A percentile compares a stretch with the other conserved stretches of the same genome.
Evolutionary conservation across 2,329 filamentous ascomycete genomes (phyloP).

Genomic region (Aspergillus hortae): DNA sequence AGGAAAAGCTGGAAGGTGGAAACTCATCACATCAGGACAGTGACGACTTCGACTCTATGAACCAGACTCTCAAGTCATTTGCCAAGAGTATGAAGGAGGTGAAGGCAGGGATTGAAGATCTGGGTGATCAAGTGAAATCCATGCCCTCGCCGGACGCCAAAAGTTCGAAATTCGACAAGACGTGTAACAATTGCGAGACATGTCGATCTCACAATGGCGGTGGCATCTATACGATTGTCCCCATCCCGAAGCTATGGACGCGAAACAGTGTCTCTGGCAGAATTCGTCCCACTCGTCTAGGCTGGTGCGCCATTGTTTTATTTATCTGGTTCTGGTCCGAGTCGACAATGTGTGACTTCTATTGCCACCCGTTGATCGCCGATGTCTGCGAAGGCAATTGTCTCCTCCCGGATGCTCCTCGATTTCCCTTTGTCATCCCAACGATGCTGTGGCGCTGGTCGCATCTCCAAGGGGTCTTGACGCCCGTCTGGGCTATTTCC

Average conservation of each 20-base stretch:
- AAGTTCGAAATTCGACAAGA: slow-evolving; percentile 1
- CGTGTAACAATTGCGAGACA: slow-evolving; percentile 19
- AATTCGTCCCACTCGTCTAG: slow-evolving; percentile 34
- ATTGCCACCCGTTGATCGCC: slow-evolving; percentile 50
- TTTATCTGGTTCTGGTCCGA: slow-evolving; percentile 50
- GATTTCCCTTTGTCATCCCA: slow-evolving; percentile 54
- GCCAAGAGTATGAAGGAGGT: slow-evolving; percentile 40
- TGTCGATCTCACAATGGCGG: slow-evolving; percentile 24
- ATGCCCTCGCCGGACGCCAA: slow-evolving; percentile 12
- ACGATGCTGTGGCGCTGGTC: slow-evolving; percentile 52
- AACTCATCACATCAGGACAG: slow-evolving; percentile 17
- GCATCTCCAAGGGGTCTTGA: slow-evolving; percentile 29
- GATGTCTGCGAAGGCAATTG: slow-evolving; percentile 49
- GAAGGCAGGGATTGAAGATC: slow-evolving; percentile 35
- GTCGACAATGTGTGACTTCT: slow-evolving; percentile 47
- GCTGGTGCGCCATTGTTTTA: slow-evolving; percentile 38
- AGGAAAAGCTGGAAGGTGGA: slow-evolving; percentile 18
- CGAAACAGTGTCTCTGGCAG: slow-evolving; percentile 25
- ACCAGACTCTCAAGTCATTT: slow-evolving; percentile 38
- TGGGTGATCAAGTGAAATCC: slow-evolving; percentile 34
- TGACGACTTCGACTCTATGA: slow-evolving; percentile 35
- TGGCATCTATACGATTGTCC: slow-evolving; percentile 29
- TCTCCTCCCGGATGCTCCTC: slow-evolving; percentile 50
- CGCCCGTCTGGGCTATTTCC: slow-evolving; percentile 28
- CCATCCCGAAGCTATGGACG: slow-evolving; percentile 36